Base-by-base conservation (phyloP, 176 grass and related monocot genomes). In the Urochloa ruziziensis region DNA sequence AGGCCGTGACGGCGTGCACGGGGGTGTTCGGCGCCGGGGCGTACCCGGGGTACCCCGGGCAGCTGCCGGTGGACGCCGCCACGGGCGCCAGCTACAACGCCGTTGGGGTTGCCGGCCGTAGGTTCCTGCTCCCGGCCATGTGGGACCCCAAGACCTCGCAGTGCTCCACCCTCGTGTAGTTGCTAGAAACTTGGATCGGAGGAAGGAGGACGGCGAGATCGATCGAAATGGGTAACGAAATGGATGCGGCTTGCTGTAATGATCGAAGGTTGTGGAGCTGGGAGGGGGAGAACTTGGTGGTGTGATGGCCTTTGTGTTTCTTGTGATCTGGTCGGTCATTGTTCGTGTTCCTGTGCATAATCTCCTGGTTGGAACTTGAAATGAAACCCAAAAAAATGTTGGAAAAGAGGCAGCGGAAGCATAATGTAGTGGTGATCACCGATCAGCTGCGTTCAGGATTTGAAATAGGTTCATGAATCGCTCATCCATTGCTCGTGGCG, bases 41-140 rank as follows among this genome's bases (percentile, higher is more conserved):
- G 1, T 95, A 91, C 82, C 90, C 90, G 7, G 93, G 93, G 4
- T 85, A 82, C 79, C 87, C 93, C 7, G 93, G 90, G 7, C 76
- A 88, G 84, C 11, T 90, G 62, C 47, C 62, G 17, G 62, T 95
- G 13, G 93, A 95, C 67, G 44, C 81, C 46, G 67, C 82, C 62
- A 92, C 89, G 2, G 82, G 87, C 5, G 93, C 87, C 19, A 88
- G 93, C 67, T 92, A 90, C 70, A 95, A 92, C 27, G 93, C 90
- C 14, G 69, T 76, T 19, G 87, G 93, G 1, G 52, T 88, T 5
- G 73, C 33, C 8, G 87, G 85, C 1, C 86, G 93, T 5, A 57
- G 68, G 35, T 95, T 88, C 70, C 82, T 95, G 21, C 69, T 95
- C 0, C 93, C 90, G 54, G 93, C 90, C 75, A 95, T 95, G 90